Evolutionary conservation across 2,329 filamentous ascomycete genomes (phyloP).

Genomic region (Dactylonectria estremocensis): DNA sequence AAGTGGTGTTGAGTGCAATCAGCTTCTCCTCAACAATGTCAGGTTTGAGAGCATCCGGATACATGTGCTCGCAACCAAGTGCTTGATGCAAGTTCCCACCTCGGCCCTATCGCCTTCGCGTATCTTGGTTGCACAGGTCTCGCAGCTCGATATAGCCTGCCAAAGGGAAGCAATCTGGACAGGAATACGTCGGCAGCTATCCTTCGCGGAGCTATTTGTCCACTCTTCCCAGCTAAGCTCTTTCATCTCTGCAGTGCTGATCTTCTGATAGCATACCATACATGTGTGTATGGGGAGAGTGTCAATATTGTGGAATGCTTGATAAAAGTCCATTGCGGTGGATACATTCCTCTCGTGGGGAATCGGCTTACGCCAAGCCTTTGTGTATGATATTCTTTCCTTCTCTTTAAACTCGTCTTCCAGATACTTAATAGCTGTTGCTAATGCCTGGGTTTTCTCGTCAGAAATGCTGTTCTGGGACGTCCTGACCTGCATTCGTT

Average conservation of each 20-base stretch:
- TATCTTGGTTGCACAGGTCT: conserved; percentile 1
- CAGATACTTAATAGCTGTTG: neutral
- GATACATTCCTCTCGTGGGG: conserved; percentile 15
- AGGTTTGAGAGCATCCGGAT: conserved; percentile 7
- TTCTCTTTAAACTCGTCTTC: conserved; percentile 5
- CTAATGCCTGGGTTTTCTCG: neutral
- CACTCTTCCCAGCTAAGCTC: conserved; percentile 2
- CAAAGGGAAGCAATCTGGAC: neutral
- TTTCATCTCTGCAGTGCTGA: neutral
- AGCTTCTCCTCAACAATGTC: conserved; percentile 21
- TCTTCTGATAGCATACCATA: conserved; percentile 18
- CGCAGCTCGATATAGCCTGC: neutral
- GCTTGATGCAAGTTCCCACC: conserved; percentile 12
- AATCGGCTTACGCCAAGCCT: conserved; percentile 4
- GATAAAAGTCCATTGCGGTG: conserved; percentile 10
- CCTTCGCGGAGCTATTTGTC: neutral
- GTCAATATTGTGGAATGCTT: conserved; percentile 5
- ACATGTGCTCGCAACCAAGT: conserved; percentile 16
- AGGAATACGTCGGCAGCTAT: conserved; percentile 15
- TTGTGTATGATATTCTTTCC: neutral
- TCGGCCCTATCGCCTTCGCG: neutral
- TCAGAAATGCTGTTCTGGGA: neutral
- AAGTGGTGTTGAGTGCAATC: conserved; percentile 13
- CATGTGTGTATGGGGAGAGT: conserved; percentile 16
- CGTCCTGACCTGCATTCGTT: too few species aligned